Base-by-base conservation (phyloP, 352 stramenopile genomes). In the Phytophthora europaea region DNA sequence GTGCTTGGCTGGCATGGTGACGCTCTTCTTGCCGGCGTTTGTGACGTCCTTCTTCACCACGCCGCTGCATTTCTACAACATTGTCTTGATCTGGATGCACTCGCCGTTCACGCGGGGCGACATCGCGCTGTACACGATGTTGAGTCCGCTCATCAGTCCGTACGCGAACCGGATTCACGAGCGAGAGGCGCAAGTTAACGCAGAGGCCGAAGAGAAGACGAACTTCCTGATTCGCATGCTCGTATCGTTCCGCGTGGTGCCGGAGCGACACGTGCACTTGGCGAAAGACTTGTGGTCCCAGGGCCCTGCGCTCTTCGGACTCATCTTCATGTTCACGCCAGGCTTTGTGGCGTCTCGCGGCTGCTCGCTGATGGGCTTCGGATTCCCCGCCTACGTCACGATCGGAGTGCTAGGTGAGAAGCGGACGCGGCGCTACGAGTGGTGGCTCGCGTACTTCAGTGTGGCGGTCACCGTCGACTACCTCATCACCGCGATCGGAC, bases 261-360 rank as follows among this genome's bases (percentile, higher is more conserved):
- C 84, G n/a, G 82, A 89, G 65, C 75, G 78, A 33, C 82, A 93
- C 43, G 68, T 94, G 13, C 75, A 94, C 40, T 70, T 95, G 31
- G 71, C 94, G 16, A 90, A 89, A 56, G 90, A 96, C 52, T 28
- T 95, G 38, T 93, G 87, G 85, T 86, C 88, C 0, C 90, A 96
- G 53, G 90, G 90, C 1, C 90, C 90, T 15, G 90, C 88, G 22
- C 82, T 97, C 22, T 82, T 76, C 22, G 88, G 84, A 0, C 78
- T 97, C 33, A 82, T 95, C 48, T 96, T 97, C 64, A 76, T 97
- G 53, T 93, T 96, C 70, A 95, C 90, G 6, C 91, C 91, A 4
- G 89, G 89, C 0, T 95, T 96, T 45, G 80, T 97, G 20, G 94
- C 90, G 3, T 88, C 81, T 15, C 85, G 89, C 20, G 91, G 90